Evolutionary conservation across 805 yeast genomes (phyloP).

Genomic region (Cyberlindnera samutprakarnensis): DNA sequence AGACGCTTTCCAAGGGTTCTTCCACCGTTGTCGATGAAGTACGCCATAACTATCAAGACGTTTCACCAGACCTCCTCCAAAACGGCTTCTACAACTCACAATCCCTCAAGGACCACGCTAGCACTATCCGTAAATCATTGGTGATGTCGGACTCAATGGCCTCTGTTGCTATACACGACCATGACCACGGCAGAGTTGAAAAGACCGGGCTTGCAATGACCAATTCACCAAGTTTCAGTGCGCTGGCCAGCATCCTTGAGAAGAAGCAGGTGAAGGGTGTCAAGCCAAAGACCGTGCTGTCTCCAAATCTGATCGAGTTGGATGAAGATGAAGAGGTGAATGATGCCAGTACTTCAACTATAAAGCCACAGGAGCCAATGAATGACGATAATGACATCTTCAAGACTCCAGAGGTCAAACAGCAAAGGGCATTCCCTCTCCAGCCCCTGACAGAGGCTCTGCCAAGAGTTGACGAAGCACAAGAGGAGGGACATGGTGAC

Average conservation of each 20-base stretch:
- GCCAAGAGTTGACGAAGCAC: no score
- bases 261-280: constrained; percentile 25
- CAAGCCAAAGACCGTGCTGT: constrained; percentile 4
- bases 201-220: constrained; percentile 25
- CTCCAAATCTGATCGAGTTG: constrained; percentile 31
- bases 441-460: no score
- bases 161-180: constrained; percentile 8
- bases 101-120: constrained; percentile 13
- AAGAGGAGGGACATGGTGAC: constrained; percentile 15
- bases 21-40: no score
- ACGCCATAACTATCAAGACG: constrained; percentile 8
- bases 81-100: constrained; percentile 16
- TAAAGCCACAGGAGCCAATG: neutral
- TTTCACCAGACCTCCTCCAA: constrained; percentile 17
- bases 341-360: no score
- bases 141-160: constrained; percentile 20
- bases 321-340: constrained; percentile 15
- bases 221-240: constrained; percentile 36
- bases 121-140: constrained; percentile 16
- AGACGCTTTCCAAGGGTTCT: no score
- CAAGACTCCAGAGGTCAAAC: constrained; percentile 22
- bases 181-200: constrained; percentile 1
- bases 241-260: constrained; percentile 32
- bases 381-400: constrained; percentile 12
- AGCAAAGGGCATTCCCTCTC: no score